phyloP scores from a whole-genome alignment of 106 monocot genomes.

The Dioscorea dumetorum region DNA sequence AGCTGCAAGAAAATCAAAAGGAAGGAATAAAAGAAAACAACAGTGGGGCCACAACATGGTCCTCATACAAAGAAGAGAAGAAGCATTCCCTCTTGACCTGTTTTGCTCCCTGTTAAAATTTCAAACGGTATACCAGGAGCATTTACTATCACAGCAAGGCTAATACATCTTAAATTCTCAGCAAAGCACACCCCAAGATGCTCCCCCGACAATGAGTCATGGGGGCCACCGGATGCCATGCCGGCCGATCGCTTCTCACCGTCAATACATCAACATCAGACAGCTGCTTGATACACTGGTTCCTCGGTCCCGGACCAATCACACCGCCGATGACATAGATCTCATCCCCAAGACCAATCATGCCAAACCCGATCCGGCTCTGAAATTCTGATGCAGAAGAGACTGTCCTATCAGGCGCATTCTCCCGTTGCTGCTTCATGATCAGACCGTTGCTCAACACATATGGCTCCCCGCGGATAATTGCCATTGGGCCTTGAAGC shows the following conservation, averaged over 20 bases:
- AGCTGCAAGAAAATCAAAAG: no score
- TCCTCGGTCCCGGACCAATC: constrained; percentile 78
- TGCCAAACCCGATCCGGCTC: constrained; percentile 85
- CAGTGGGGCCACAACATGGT: no score
- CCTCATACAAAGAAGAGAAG: no score
- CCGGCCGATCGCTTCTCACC: constrained; percentile 51
- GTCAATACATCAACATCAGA: constrained; percentile 70
- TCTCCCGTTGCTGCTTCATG: constrained; percentile 38
- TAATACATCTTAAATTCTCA: constrained; percentile 34
- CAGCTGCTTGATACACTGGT: constrained; percentile 79
- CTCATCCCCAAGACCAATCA: constrained; percentile 77
- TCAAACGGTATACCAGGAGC: no score
- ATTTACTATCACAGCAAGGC: no score
- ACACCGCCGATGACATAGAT: constrained; percentile 85
- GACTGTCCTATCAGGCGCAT: constrained; percentile 28
- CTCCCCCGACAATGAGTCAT: constrained; percentile 83
- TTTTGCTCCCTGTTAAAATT: no score
- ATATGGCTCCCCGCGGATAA: constrained; percentile 59
- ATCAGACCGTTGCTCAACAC: constrained; percentile 66
- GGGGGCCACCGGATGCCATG: constrained; percentile 60
- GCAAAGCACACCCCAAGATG: constrained; percentile 71
- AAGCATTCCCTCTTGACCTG: no score
- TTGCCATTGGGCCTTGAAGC: constrained; percentile 84
- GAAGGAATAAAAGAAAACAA: no score
- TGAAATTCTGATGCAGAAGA: constrained; percentile 65